These are phyloP conservation scores for Sarocladiaceae sp. DNA, from an alignment of 2,329 filamentous ascomycete genomes.

Conservation along the genomic window DNA sequence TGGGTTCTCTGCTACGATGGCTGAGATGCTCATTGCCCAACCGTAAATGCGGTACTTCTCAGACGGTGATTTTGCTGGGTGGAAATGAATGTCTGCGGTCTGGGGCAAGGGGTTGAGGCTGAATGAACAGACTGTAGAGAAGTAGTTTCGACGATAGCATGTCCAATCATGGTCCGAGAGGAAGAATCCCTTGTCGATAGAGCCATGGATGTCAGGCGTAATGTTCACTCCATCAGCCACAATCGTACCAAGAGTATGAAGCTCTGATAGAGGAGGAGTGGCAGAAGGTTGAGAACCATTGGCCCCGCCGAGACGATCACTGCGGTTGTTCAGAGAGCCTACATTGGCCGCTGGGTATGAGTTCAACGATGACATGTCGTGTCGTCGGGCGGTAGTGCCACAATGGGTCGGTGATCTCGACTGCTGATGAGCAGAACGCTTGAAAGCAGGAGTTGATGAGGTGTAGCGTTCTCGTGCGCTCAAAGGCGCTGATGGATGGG, in stretches of 20 bases:
- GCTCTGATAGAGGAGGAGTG: conserved; percentile 46
- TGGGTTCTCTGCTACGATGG: conserved; percentile 69
- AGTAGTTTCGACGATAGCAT: conserved; percentile 88
- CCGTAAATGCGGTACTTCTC: conserved; percentile 61
- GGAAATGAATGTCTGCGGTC: conserved; percentile 23
- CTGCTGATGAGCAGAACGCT: conserved; percentile 42
- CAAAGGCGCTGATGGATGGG: conserved; percentile 41
- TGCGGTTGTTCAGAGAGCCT: conserved; percentile 1
- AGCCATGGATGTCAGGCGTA: conserved; percentile 68
- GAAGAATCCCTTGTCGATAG: conserved; percentile 88
- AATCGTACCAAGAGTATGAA: conserved; percentile 45
- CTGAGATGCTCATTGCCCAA: conserved; percentile 80
- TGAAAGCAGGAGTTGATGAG: conserved; percentile 42
- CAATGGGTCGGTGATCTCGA: conserved; percentile 47
- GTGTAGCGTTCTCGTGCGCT: conserved; percentile 49
- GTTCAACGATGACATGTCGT: conserved; percentile 41
- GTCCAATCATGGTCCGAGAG: conserved; percentile 78
- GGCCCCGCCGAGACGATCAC: not conserved
- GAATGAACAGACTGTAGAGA: conserved; percentile 77
- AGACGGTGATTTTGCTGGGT: conserved; percentile 21
- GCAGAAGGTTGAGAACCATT: not conserved
- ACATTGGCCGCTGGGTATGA: not conserved
- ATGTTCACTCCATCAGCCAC: conserved; percentile 32
- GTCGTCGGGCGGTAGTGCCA: conserved; percentile 37
- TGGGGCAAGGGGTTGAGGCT: conserved; percentile 48